Base-by-base conservation (phyloP, 2,329 filamentous ascomycete species). In the Microcyclosporella mali region DNA sequence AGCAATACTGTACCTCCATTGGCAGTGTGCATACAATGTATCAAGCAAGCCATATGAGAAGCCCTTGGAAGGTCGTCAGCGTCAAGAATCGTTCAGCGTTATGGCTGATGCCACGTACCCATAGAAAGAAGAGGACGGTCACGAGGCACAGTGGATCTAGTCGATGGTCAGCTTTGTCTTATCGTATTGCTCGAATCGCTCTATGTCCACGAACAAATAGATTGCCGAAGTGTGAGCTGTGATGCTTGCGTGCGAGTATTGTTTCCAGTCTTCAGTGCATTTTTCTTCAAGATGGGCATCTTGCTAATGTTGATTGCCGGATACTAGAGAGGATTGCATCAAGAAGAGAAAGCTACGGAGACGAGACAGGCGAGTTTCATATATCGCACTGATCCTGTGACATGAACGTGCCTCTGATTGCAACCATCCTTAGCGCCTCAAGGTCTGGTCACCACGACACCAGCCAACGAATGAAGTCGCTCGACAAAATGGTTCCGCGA, bases 91-190 rank as follows among this genome's bases (percentile, higher is more conserved):
- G 12, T 12, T 14, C 30, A 8, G 4, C 15, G 12, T 32, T 16
- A 12, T 6, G 6, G 30, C 12, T 16, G 11, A 15, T 19, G 9
- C 30, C 33, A 34, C 61, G 33, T 59, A 70, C 75, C 78, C 78
- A 81, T 16, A 83, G 70, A 59, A 82, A 81, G 66, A 82, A 82
- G 1, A 82, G 64, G 36, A 80, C 67, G 0, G 78, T 82, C 39
- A 86, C 82, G 3, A 88, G 71, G 41, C 70, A 68, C 34, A 86
- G 72, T 2, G 83, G 84, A 43, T 52, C 47, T 46, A 35, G 15
- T 9, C 7, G 9, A 15, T 4, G 6, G 40, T 41, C 32, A 41
- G 40, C 15, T 12, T 34, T 11, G 9, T 36, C 11, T 14, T 15
- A 28, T 19, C 2, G 30, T n/a, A n/a, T 12, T 12, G 6, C 2